Evolutionary conservation across 1,284 basidiomycete species (phyloP).

Genomic region (Puccinia triticina): DNA sequence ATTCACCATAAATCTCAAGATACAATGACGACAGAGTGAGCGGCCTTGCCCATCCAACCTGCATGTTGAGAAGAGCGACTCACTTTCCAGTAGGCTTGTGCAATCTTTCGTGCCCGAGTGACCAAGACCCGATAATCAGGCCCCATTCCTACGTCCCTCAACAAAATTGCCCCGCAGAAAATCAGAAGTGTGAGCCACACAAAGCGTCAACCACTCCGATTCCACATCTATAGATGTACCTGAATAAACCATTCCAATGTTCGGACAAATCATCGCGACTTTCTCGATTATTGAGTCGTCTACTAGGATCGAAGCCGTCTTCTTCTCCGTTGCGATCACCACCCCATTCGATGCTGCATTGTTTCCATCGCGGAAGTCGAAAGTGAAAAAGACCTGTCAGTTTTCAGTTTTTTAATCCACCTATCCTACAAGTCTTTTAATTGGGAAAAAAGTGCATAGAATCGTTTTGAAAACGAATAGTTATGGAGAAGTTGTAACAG

Average conservation of each 20-base stretch:
- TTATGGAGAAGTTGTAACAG: conserved; percentile 50
- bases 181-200: conserved; percentile 13
- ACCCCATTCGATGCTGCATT: conserved; percentile 89
- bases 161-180: conserved; percentile 19
- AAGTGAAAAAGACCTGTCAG: conserved; percentile 14
- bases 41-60: not conserved
- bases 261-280: conserved; percentile 93
- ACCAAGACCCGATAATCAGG: conserved; percentile 96
- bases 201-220: not conserved
- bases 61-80: not conserved
- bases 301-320: conserved; percentile 92
- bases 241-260: conserved; percentile 98
- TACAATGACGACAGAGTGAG: not conserved
- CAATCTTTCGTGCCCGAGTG: conserved; percentile 90
- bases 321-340: conserved; percentile 99
- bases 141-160: conserved; percentile 74
- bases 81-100: conserved; percentile 94
- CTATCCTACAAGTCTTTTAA: not conserved
- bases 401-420: not conserved
- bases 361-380: too few relatives aligned
- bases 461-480: not conserved
- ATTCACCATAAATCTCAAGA: conserved; percentile 82
- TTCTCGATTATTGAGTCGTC: conserved; percentile 98
- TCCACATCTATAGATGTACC: conserved; percentile 20
- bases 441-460: conserved; percentile 5